Percentiles rank a stretch among this genome's conserved stretches.
Evolutionary conservation across 805 yeast genomes (phyloP).

Genomic region (Starmerella tilneyi): DNA sequence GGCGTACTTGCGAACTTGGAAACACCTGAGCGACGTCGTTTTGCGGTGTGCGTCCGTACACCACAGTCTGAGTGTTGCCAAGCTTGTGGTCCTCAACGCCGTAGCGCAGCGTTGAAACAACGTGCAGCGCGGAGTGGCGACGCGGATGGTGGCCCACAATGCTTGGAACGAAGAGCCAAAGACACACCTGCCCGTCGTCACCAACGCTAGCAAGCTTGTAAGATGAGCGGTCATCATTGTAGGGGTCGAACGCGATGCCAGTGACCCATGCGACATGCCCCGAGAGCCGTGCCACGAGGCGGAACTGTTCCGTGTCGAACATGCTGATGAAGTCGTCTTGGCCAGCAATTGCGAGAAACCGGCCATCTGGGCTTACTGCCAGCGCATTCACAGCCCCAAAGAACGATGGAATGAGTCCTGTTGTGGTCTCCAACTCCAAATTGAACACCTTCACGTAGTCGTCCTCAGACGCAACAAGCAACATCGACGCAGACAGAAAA

Average conservation of each 20-base stretch:
- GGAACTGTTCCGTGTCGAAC: constrained; percentile 32
- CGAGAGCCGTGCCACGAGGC: constrained; percentile 34
- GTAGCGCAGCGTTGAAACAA: constrained; percentile 1
- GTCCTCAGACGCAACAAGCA: constrained; percentile 53
- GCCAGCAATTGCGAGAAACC: constrained; percentile 40
- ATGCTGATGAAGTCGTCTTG: constrained; percentile 44
- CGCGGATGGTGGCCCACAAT: constrained; percentile 26
- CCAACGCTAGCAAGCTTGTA: constrained; percentile 47
- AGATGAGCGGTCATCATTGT: constrained; percentile 23
- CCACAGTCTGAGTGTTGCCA: constrained; percentile 4
- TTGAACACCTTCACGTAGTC: constrained; percentile 54
- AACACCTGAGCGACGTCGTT: constrained; percentile 24
- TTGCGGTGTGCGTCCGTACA: constrained; percentile 27
- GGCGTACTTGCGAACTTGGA: constrained; percentile 27
- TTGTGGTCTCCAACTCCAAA: constrained; percentile 34
- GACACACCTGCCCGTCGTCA: constrained; percentile 43
- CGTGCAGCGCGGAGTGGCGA: constrained; percentile 4
- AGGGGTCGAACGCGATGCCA: constrained; percentile 38
- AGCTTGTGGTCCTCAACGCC: constrained; percentile 11
- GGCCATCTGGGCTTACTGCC: constrained; percentile 48
- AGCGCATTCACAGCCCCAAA: constrained; percentile 53
- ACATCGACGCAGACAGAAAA: constrained; percentile 27
- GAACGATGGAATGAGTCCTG: constrained; percentile 52
- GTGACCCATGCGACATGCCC: constrained; percentile 49
- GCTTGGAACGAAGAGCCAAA: constrained; percentile 48